Conservation (phyloP, 2,329 filamentous ascomycete species). For the Ceratocystis smalleyi region DNA sequence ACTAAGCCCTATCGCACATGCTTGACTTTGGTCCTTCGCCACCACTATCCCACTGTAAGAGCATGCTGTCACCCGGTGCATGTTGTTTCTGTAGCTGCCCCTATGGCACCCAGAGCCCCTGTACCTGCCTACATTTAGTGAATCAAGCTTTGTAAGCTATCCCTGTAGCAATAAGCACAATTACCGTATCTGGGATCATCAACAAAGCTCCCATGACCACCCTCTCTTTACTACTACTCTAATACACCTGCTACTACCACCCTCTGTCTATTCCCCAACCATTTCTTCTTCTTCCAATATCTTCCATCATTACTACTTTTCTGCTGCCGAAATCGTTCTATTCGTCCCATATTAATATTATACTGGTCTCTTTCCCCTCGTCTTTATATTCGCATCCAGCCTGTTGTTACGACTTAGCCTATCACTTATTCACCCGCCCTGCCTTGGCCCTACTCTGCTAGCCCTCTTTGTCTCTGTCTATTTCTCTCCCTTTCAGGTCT, state of each 20-base stretch:
- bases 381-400: neutral
- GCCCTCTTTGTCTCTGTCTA: neutral
- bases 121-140: neutral
- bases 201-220: neutral
- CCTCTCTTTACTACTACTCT: neutral
- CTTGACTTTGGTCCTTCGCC: neutral
- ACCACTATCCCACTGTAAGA: neutral
- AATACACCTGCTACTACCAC: too few species aligned
- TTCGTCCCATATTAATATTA: neutral
- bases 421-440: neutral
- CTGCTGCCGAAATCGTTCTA: neutral
- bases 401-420: neutral
- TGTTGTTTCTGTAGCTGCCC: neutral
- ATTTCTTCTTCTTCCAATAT: neutral
- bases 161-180: neutral
- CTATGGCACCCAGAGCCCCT: neutral
- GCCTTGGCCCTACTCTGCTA: neutral
- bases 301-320: neutral
- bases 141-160: too few species aligned
- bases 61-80: neutral
- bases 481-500: neutral
- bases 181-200: neutral
- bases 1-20: neutral
- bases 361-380: neutral
- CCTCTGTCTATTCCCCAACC: neutral